These are phyloP conservation scores for Pisolithus thermaeus DNA, from an alignment of 1,284 basidiomycete species.

Conservation along the genomic window DNA sequence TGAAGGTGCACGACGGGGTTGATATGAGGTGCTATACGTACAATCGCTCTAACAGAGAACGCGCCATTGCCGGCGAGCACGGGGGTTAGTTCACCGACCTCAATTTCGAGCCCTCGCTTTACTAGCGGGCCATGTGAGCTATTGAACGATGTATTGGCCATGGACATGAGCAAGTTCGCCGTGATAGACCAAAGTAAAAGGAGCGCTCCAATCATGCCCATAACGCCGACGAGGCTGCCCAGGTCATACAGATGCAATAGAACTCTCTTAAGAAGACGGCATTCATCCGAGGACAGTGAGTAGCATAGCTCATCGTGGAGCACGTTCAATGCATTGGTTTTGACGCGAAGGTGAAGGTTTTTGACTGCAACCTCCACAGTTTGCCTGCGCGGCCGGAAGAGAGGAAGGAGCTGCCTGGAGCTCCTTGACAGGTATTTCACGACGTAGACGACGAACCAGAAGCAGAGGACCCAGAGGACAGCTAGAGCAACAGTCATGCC, in stretches of 20 bases:
- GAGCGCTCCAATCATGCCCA: constrained; percentile 47
- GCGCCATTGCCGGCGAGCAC: constrained; percentile 12
- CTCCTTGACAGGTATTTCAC: constrained; percentile 17
- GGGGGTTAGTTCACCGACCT: neutral
- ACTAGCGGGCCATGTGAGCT: constrained; percentile 4
- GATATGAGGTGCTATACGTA: constrained; percentile 23
- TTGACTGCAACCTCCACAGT: constrained; percentile 21
- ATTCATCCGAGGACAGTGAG: constrained; percentile 23
- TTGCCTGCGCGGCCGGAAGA: constrained; percentile 15
- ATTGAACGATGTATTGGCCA: constrained; percentile 7
- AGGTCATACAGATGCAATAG: constrained; percentile 42
- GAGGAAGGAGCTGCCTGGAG: constrained; percentile 17
- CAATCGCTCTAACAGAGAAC: constrained; percentile 37
- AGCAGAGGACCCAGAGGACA: constrained; percentile 16
- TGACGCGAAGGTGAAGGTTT: constrained; percentile 41
- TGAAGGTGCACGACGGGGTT: neutral
- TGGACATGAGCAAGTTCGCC: constrained; percentile 19
- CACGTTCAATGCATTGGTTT: constrained; percentile 49
- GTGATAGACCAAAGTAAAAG: constrained; percentile 36
- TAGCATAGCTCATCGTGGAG: constrained; percentile 41
- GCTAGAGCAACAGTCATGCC: constrained; percentile 17
- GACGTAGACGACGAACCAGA: constrained; percentile 24
- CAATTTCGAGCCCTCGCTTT: constrained; percentile 13
- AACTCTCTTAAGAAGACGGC: constrained; percentile 15
- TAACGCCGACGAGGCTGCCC: constrained; percentile 40